Evolutionary conservation across 2,329 filamentous ascomycete species (phyloP).

Genomic region (Exophiala aquamarina): DNA sequence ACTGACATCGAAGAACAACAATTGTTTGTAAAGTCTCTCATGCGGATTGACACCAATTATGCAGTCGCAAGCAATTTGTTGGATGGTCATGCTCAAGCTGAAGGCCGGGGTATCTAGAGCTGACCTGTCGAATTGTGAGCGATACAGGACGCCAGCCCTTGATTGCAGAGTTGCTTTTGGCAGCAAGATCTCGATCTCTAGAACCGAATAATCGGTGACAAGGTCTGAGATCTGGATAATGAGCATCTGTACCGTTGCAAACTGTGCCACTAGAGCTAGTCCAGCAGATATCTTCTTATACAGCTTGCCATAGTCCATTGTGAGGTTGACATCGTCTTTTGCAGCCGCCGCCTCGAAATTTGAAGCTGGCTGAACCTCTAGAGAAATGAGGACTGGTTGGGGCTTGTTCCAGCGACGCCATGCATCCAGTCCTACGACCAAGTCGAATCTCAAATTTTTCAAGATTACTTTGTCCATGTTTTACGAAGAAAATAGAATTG

Average conservation of each 20-base stretch:
- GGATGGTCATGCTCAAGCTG: conserved; percentile 34
- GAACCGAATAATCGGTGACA: conserved; percentile 18
- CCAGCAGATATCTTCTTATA: conserved; percentile 40
- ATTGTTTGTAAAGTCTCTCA: conserved; percentile 52
- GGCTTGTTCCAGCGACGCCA: conserved; percentile 47
- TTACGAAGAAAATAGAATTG: not conserved
- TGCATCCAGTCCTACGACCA: conserved; percentile 45
- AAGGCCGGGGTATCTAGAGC: conserved; percentile 15
- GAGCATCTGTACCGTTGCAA: conserved; percentile 22
- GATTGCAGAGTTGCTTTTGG: conserved; percentile 47
- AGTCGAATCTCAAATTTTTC: conserved; percentile 44
- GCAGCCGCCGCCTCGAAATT: conserved; percentile 40
- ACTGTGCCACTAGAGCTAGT: conserved; percentile 7
- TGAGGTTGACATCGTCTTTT: conserved; percentile 45
- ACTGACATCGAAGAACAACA: conserved; percentile 43
- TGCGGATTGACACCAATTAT: conserved; percentile 55
- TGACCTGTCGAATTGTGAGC: conserved; percentile 29
- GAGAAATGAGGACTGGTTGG: conserved; percentile 45
- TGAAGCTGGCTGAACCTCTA: conserved; percentile 44
- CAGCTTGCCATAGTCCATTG: conserved; percentile 49
- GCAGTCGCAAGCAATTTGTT: conserved; percentile 44
- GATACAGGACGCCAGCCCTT: conserved; percentile 42
- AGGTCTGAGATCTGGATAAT: conserved; percentile 14
- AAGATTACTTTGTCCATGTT: conserved; percentile 32
- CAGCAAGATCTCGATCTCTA: conserved; percentile 28